Conservation (phyloP, 352 stramenopile species). For the Phytopythium aichiense region DNA sequence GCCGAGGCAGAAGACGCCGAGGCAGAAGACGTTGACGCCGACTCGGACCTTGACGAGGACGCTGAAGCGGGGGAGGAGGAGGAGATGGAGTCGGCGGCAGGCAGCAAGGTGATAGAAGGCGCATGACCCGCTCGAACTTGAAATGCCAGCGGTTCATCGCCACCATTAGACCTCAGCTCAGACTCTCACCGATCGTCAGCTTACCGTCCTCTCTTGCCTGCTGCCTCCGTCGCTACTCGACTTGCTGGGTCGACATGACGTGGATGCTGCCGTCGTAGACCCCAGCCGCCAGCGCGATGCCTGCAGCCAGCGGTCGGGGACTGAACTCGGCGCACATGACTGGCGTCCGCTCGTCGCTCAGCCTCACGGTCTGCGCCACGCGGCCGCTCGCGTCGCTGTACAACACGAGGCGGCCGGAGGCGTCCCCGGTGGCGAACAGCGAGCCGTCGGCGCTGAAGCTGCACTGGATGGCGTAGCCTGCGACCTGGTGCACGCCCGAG, state of each 20-base stretch:
- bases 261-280: slow-evolving; percentile 2
- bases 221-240: neutral
- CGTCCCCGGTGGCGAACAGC: slow-evolving; percentile 44
- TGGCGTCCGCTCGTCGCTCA: neutral
- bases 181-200: too few species aligned
- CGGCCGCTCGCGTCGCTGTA: slow-evolving; percentile 19
- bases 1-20: too few species aligned
- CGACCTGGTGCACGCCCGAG: slow-evolving; percentile 30
- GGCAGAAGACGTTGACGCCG: neutral
- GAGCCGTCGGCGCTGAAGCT: slow-evolving; percentile 45
- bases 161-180: neutral
- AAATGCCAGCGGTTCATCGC: neutral
- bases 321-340: slow-evolving; percentile 4
- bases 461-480: slow-evolving; percentile 43
- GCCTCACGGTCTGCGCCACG: neutral
- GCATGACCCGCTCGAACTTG: neutral
- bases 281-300: neutral
- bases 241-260: neutral
- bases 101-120: neutral
- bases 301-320: neutral
- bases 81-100: neutral
- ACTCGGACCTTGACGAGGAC: neutral
- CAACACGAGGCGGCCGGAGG: slow-evolving; percentile 35
- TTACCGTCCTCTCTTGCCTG: neutral
- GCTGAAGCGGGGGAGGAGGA: neutral